Conservation (phyloP, 345 rosid genomes). For the Psidium guajava region DNA sequence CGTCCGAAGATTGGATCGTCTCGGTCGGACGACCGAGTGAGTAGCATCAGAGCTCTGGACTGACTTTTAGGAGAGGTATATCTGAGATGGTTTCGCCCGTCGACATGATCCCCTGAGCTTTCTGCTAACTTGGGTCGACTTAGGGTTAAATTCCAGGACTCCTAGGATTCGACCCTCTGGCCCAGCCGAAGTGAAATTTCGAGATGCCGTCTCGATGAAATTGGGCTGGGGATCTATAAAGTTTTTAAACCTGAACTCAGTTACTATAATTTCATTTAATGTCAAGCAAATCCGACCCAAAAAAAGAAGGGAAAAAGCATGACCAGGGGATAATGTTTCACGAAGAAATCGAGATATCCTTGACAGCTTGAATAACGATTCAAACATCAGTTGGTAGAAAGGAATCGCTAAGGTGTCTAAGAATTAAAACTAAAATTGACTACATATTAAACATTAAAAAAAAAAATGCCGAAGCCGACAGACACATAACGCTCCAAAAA, state of each 20-base stretch:
- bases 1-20: not conserved
- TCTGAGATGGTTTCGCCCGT: not conserved
- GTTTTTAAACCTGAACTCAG: not conserved
- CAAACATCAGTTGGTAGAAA: not conserved
- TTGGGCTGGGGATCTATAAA: not conserved
- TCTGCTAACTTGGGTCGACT: not conserved
- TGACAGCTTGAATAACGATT: too few relatives aligned
- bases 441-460: too few relatives aligned
- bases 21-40: accelerated
- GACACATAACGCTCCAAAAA: too few relatives aligned
- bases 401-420: not conserved
- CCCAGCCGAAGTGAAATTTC: not conserved
- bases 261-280: not conserved
- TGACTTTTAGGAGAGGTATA: not conserved
- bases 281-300: not conserved
- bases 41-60: not conserved
- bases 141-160: not conserved
- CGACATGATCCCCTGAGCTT: not conserved
- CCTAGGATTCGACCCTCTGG: not conserved
- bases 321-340: not conserved
- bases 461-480: too few relatives aligned
- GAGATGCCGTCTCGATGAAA: not conserved
- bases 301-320: not conserved
- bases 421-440: too few relatives aligned
- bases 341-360: not conserved